Percentiles rank a stretch among this genome's conserved stretches.
These are phyloP conservation scores for Serendipita sp. DNA, from an alignment of 768 basidiomycete genomes.

Conservation along the genomic window DNA sequence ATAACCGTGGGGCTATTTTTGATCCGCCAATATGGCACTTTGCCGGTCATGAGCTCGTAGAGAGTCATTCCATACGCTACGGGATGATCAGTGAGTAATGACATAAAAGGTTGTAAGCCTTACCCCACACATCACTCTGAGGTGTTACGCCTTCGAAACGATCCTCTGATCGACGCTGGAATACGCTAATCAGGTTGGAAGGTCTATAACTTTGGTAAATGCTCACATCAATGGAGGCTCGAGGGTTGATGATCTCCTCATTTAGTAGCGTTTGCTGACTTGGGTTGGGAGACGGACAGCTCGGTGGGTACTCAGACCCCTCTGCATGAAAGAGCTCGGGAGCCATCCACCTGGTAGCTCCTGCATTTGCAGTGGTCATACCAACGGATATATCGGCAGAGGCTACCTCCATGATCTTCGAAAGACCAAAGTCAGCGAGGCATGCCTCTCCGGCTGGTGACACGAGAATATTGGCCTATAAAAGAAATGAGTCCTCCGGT, in stretches of 20 bases:
- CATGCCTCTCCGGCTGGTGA: conserved; percentile 28
- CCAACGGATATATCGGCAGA: not conserved
- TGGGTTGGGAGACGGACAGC: not conserved
- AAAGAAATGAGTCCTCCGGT: not conserved
- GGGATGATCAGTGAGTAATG: not conserved
- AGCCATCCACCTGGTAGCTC: conserved; percentile 1
- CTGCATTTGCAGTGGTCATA: conserved; percentile 3
- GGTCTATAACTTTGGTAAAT: too few relatives aligned
- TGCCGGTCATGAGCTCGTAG: conserved; percentile 3
- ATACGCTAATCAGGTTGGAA: too few relatives aligned
- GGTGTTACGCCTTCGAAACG: not conserved
- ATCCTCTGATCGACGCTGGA: too few relatives aligned
- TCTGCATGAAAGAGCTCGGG: not conserved
- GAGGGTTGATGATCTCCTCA: not conserved
- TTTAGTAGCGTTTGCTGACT: not conserved
- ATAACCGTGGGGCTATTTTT: not conserved
- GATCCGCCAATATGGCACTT: conserved; percentile 1
- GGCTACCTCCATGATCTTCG: conserved; percentile 2
- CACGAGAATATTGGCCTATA: conserved; percentile 34
- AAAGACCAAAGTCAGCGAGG: conserved; percentile 36
- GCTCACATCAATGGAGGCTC: not conserved
- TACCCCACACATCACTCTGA: not conserved
- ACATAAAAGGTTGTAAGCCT: not conserved
- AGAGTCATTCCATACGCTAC: conserved; percentile 4
- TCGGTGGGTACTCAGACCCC: not conserved